phyloP scores from a whole-genome alignment of 176 grass and related monocot species.

The Tillandsia leiboldiana region DNA sequence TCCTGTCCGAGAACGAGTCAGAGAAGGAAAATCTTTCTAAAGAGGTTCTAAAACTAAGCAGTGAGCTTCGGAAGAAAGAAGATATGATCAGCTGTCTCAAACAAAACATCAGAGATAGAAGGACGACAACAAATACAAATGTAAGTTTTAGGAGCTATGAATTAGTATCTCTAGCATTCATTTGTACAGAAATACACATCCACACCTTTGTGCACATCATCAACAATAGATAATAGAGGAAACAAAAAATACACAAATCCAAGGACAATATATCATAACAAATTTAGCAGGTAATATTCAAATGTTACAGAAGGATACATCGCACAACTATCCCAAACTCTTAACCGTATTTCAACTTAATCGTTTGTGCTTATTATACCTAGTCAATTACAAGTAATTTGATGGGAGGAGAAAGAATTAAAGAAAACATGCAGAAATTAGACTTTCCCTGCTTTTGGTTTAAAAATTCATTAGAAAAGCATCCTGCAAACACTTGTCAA shows the following conservation, averaged over 20 bases:
- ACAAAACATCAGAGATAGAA: conserved; percentile 14
- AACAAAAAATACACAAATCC: too few relatives aligned
- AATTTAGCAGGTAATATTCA: too few relatives aligned
- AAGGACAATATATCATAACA: too few relatives aligned
- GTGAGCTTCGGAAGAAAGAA: conserved; percentile 40
- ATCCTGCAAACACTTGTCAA: neutral
- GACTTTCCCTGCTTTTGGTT: neutral
- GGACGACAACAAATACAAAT: conserved; percentile 21
- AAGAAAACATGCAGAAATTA: neutral
- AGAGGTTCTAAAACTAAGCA: conserved; percentile 43
- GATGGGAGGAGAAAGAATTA: neutral
- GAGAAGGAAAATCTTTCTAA: conserved; percentile 58
- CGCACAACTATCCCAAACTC: too few relatives aligned
- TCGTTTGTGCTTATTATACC: neutral
- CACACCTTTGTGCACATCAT: too few relatives aligned
- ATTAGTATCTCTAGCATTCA: neutral
- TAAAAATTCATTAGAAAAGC: neutral
- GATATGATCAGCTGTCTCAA: neutral
- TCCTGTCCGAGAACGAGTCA: conserved; percentile 49
- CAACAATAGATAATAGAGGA: too few relatives aligned
- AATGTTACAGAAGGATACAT: too few relatives aligned
- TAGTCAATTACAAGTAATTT: neutral
- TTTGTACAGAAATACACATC: neutral
- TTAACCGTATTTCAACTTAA: too few relatives aligned
- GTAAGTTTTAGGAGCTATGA: conserved; percentile 23